Conservation (phyloP, 2,329 filamentous ascomycete genomes). For the Botryotinia convoluta region DNA sequence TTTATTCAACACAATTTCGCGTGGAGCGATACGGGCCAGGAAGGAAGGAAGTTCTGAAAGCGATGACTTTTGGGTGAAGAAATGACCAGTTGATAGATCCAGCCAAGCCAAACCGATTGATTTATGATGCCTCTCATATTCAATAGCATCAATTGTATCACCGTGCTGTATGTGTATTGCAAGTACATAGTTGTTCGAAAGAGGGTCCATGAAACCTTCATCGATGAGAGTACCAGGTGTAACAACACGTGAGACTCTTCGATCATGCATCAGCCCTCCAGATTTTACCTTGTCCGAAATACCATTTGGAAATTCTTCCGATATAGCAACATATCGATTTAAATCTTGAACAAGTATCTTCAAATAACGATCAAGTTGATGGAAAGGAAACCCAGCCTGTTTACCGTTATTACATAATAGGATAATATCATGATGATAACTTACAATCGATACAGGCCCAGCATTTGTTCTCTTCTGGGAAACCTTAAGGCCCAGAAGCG, state of each 20-base stretch:
- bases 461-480: slow-evolving; percentile 75
- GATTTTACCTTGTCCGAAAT: slow-evolving; percentile 67
- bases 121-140: slow-evolving; percentile 29
- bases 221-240: slow-evolving; percentile 96
- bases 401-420: slow-evolving; percentile 1
- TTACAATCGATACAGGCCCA: slow-evolving; percentile 80
- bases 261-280: slow-evolving; percentile 79
- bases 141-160: neutral
- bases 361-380: slow-evolving; percentile 87
- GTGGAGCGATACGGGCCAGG: slow-evolving; percentile 76
- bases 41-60: slow-evolving; percentile 72
- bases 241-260: slow-evolving; percentile 80
- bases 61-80: slow-evolving; percentile 77
- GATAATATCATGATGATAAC: neutral
- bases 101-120: slow-evolving; percentile 84
- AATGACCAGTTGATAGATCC: slow-evolving; percentile 91
- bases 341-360: slow-evolving; percentile 91
- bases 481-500: slow-evolving; percentile 83
- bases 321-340: slow-evolving; percentile 87
- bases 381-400: slow-evolving; percentile 87
- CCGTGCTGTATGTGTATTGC: slow-evolving; percentile 62
- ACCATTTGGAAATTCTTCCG: slow-evolving; percentile 83
- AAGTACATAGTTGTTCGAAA: slow-evolving; percentile 88
- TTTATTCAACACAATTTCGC: slow-evolving; percentile 79
- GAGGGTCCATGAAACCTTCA: slow-evolving; percentile 94